Percentiles rank a stretch among this genome's conserved stretches.
Conservation (phyloP, 805 yeast species). For the Diddensiella caesifluorescens region DNA sequence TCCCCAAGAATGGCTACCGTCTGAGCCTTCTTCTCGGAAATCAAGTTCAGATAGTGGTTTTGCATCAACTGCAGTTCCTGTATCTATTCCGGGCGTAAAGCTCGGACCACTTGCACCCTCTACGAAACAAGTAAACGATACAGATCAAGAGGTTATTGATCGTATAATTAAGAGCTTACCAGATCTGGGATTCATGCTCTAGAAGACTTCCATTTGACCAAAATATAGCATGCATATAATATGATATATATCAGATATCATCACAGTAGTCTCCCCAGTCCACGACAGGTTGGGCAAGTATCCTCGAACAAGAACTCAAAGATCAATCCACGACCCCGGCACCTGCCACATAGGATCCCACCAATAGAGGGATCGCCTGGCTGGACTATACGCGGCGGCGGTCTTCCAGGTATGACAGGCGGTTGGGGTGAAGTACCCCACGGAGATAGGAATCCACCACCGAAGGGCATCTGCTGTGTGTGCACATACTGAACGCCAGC, state of each 20-base stretch:
- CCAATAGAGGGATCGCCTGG: conserved; percentile 82
- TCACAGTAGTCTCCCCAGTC: conserved; percentile 50
- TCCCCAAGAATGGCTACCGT: too few relatives aligned
- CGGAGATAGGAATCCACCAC: conserved; percentile 10
- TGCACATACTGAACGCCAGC: conserved; percentile 20
- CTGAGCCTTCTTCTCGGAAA: too few relatives aligned
- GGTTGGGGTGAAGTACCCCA: conserved; percentile 14
- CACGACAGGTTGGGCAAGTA: conserved; percentile 58
- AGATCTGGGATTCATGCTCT: conserved; percentile 21
- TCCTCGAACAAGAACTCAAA: conserved; percentile 55
- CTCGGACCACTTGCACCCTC: conserved; percentile 24
- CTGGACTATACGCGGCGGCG: conserved; percentile 41
- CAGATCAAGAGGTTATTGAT: conserved; percentile 23
- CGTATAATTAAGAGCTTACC: conserved; percentile 21
- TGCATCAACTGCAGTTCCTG: too few relatives aligned
- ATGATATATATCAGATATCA: conserved; percentile 1
- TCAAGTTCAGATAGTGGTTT: too few relatives aligned
- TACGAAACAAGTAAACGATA: conserved; percentile 12
- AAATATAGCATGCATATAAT: background rate
- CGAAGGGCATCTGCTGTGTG: background rate
- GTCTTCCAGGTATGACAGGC: conserved; percentile 26
- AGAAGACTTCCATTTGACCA: too few relatives aligned
- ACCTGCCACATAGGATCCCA: conserved; percentile 66
- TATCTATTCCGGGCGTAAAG: too few relatives aligned
- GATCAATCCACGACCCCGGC: conserved; percentile 59